Evolutionary conservation across 2,329 filamentous ascomycete genomes (phyloP).

Genomic region (Pezicula neosporulosa): DNA sequence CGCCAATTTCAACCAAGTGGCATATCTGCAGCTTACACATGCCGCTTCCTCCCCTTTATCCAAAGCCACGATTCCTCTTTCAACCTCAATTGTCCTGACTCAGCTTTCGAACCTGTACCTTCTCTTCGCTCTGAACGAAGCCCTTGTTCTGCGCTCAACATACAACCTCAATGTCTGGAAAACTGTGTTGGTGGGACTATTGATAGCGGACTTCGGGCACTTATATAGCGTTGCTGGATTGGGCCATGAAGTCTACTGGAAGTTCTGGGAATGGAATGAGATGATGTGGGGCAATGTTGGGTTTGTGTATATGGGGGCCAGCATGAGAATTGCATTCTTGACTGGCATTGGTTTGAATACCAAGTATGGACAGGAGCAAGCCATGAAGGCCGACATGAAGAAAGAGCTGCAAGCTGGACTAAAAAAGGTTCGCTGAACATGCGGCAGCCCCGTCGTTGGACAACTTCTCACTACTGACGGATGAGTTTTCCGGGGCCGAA

Average conservation of each 20-base stretch:
- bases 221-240: constrained; percentile 61
- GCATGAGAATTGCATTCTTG: constrained; percentile 56
- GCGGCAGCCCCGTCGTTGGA: no score
- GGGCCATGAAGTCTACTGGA: constrained; percentile 58
- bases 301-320: constrained; percentile 66
- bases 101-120: constrained; percentile 79
- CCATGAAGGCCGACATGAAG: constrained; percentile 9
- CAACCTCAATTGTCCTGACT: constrained; percentile 64
- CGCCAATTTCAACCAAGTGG: constrained; percentile 44
- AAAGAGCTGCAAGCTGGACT: constrained; percentile 1
- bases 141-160: constrained; percentile 68
- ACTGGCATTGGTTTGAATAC: constrained; percentile 48
- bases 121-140: constrained; percentile 74
- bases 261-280: constrained; percentile 56
- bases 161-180: constrained; percentile 67
- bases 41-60: constrained; percentile 24
- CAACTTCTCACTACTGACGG: no score
- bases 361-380: constrained; percentile 10
- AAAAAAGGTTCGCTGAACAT: neutral
- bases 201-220: constrained; percentile 76
- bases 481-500: no score
- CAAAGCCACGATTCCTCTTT: constrained; percentile 42
- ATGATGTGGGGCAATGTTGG: constrained; percentile 67
- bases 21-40: constrained; percentile 64
- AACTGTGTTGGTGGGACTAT: constrained; percentile 60